Evolutionary conservation across 352 stramenopile genomes (phyloP), one percentile per base, ranked within the genome.

Genomic region (Pythium dissimile): DNA sequence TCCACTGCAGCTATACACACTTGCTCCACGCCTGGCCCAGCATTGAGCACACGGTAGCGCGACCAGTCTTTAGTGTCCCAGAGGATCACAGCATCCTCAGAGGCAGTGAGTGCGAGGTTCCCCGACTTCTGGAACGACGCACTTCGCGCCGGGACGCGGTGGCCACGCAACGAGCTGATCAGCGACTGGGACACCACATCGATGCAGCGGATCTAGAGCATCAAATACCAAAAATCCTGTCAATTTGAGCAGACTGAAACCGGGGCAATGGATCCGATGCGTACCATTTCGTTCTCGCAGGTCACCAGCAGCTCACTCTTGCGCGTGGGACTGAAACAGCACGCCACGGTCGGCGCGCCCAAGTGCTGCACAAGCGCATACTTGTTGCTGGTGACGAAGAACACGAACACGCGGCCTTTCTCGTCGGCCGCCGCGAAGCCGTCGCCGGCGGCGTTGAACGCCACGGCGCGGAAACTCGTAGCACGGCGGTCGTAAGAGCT

Each of bases 51-150:
- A 9, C 85, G 70, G 59, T 85, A 92, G 11, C 81, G 80, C 5
- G 78, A 89, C 85, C 85, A 93, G 64, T 93, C 80, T 55, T 79
- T 85, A 0, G 79, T 90, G 49, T 95, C 81, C 85, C 85, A 95
- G 21, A 95, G 55, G 54, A 92, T 92, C 3, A 93, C 83, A 1
- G 80, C 80, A 34, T 93, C 83, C 42, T 78, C 72, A 2, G 81
- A 95, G 0, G 81, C 80, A 2, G 81, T 93, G 16, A 95, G 70
- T 13, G 82, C 85, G 18, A 95, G 58, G 16, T 80, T 72, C 0
- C 85, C 84, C 0, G 83, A 85, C 20, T 72, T 71, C 48, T 95
- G 83, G 66, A 93, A 94, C 12, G 72, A 84, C 16, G 66, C 78
- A 46, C 71, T 85, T 13, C 56, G 60, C 27, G 80, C 74, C 2